phyloP scores from a whole-genome alignment of 495 filamentous ascomycete genomes.

The Penicillium nucicola region DNA sequence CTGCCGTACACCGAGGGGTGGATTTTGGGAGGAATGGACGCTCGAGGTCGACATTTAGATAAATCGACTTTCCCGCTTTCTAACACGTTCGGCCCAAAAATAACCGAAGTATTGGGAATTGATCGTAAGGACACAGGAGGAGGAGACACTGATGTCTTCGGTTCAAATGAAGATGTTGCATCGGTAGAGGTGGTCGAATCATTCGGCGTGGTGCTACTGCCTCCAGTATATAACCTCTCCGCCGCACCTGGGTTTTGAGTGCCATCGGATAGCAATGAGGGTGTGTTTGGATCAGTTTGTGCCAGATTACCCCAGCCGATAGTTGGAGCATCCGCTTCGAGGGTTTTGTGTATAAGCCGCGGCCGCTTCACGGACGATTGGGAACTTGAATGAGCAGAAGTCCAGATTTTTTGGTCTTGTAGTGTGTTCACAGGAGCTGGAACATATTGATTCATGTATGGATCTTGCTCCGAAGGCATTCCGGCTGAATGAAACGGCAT shows the following conservation, averaged over 20 bases:
- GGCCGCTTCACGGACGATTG: conserved; percentile 19
- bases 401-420: not conserved
- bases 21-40: conserved; percentile 76
- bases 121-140: conserved; percentile 15
- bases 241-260: not conserved
- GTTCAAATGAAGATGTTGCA: conserved; percentile 19
- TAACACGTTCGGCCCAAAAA: conserved; percentile 8
- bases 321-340: conserved; percentile 3
- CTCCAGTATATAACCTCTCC: conserved; percentile 18
- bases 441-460: conserved; percentile 13
- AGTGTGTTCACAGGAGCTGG: conserved; percentile 4
- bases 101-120: conserved; percentile 13
- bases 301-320: not conserved
- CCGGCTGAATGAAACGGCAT: conserved; percentile 10
- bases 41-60: conserved; percentile 55
- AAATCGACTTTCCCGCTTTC: conserved; percentile 22
- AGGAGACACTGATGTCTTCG: conserved; percentile 32
- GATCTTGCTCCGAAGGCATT: conserved; percentile 4
- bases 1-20: conserved; percentile 72
- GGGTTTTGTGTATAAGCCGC: conserved; percentile 10
- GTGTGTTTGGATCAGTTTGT: not conserved
- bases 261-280: conserved; percentile 1
- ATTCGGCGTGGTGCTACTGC: conserved; percentile 24
- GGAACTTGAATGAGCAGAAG: not conserved
- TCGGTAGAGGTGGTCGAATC: conserved; percentile 29